A percentile compares a stretch with the other conserved stretches of the same genome.
These are phyloP conservation scores for Fusarium sulawesiense DNA, from an alignment of 2,329 filamentous ascomycete genomes.

Conservation along the genomic window DNA sequence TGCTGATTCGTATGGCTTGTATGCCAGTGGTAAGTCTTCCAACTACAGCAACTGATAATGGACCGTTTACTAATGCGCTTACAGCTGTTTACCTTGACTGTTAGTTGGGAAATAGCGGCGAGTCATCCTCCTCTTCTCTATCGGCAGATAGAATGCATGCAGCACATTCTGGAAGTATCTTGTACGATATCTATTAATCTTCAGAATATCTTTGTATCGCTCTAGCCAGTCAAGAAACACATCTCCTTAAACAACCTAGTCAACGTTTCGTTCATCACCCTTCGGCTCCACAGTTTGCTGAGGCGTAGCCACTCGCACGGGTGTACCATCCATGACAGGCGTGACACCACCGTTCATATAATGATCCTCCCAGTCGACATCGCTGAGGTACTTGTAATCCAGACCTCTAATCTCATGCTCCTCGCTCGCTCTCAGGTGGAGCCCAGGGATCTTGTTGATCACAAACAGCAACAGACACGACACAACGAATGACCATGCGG, in stretches of 20 bases:
- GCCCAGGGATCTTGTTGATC: constrained; percentile 67
- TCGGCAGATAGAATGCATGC: not conserved
- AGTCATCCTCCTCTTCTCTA: not conserved
- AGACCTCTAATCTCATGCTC: constrained; percentile 66
- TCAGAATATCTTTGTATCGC: accelerated
- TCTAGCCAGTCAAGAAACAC: not conserved
- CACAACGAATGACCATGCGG: constrained; percentile 65
- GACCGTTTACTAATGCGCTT: accelerated
- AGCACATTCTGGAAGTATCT: not conserved
- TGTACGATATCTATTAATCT: not conserved
- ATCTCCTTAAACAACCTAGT: not conserved
- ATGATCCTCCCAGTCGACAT: constrained; percentile 44
- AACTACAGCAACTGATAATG: not conserved
- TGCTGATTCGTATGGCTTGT: constrained; percentile 33
- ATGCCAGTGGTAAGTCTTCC: constrained; percentile 30
- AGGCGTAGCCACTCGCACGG: constrained; percentile 13
- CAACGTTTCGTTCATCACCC: constrained; percentile 24
- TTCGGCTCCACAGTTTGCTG: constrained; percentile 5
- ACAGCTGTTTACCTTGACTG: not conserved
- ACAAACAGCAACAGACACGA: constrained; percentile 64
- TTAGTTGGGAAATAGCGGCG: accelerated
- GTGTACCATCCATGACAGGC: constrained; percentile 33
- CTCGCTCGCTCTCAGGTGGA: constrained; percentile 65
- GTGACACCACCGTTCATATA: constrained; percentile 31
- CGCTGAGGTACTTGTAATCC: constrained; percentile 53